Base-by-base conservation (phyloP, 306 rosid species). In the Ochetophila trinervis region DNA sequence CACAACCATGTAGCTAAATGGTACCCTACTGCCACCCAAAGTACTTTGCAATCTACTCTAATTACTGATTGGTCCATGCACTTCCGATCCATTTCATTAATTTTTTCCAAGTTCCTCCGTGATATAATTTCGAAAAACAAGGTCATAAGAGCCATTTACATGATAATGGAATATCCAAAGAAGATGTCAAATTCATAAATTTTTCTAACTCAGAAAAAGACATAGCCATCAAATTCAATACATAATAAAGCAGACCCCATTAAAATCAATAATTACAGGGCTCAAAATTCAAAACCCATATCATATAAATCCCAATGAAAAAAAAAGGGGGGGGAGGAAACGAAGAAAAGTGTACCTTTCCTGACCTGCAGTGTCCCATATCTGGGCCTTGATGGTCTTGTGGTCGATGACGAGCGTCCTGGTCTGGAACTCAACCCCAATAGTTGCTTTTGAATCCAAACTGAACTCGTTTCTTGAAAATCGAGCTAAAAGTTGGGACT, bases 361-460 rank as follows among this genome's bases (percentile, higher is more conserved):
- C 82, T 92, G 98, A 57, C 98, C 98, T 67, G 98, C 98, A 62
- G 98, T 92, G 66, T 92, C 98, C 98, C 98, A 92, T 77, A 92
- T 87, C 88, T 92, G 98, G 11, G 96, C 95, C 81, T 89, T 91
- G 74, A 89, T 88, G 12, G 83, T 73, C 51, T 91, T 91, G 50
- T 89, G 87, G 69, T 91, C 98, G 78, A 92, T 84, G 44, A 82
- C 36, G 6, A 92, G 85, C 14, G 96, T 89, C 82, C 83, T 87
- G 7, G 98, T 87, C 54, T 85, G 91, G 44, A 92, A 92, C 72
- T 92, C 98, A 74, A 92, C 98, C 19, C 98, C 98, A 49, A 91
- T 89, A 1, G 98, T 91, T 9, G 98, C 85, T 62, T 89, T 91
- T 0, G 96, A 92, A 60, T 92, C 89, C 77, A 86, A 23, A 60